These are phyloP conservation scores for Vitis amurensis DNA, from an alignment of 164 flowering plant species.

Conservation along the genomic window DNA sequence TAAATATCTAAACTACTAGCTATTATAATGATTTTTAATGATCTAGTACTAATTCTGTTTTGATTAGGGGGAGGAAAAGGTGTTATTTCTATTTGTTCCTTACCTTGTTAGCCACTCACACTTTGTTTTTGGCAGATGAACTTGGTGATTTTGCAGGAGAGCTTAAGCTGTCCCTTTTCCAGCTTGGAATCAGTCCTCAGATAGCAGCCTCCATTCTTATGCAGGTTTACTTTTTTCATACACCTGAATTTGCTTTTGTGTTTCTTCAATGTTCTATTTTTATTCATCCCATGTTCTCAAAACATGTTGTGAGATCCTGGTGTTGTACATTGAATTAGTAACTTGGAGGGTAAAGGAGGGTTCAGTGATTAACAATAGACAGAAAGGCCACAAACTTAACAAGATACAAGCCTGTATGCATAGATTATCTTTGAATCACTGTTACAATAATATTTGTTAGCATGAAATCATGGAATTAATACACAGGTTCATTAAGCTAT, in stretches of 20 bases:
- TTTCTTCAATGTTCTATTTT: not conserved
- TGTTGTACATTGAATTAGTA: too few relatives aligned
- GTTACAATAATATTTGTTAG: too few relatives aligned
- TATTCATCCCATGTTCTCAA: not conserved
- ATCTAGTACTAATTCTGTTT: too few relatives aligned
- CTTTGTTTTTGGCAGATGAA: constrained; percentile 58
- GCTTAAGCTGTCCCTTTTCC: constrained; percentile 94
- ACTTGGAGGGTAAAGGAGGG: too few relatives aligned
- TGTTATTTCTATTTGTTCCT: not conserved
- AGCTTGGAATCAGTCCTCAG: constrained; percentile 97
- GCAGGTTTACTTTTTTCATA: constrained; percentile 61
- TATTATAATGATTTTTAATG: not conserved
- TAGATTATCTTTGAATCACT: too few relatives aligned
- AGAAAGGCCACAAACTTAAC: too few relatives aligned
- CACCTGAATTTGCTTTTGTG: not conserved
- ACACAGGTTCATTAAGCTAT: too few relatives aligned
- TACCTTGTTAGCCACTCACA: not conserved
- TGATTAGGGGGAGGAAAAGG: too few relatives aligned
- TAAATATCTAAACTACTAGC: not conserved
- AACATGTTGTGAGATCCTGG: too few relatives aligned
- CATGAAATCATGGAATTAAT: too few relatives aligned
- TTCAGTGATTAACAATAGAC: too few relatives aligned
- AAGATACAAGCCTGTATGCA: too few relatives aligned
- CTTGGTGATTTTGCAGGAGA: constrained; percentile 74
- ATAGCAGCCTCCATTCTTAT: constrained; percentile 92